Conservation (phyloP, 1,139 yeast genomes). For the Sugiyamaella japonica region DNA sequence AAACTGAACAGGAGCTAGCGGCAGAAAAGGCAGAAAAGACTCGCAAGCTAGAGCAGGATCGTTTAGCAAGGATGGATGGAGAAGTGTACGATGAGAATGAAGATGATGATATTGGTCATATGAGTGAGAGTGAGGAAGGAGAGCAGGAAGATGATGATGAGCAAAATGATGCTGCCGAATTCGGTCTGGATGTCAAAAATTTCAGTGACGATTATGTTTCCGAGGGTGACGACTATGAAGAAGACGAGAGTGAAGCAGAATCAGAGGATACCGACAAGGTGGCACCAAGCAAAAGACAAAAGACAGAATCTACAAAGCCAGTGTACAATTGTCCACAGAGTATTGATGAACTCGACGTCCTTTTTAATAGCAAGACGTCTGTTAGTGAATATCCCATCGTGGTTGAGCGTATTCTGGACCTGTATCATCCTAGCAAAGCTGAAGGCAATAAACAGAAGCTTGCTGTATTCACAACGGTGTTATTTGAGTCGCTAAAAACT, state of each 20-base stretch:
- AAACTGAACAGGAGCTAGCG: conserved; percentile 81
- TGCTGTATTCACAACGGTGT: conserved; percentile 60
- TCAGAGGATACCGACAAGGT: conserved; percentile 37
- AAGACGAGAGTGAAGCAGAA: conserved; percentile 28
- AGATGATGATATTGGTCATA: conserved; percentile 23
- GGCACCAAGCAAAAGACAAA: conserved; percentile 3
- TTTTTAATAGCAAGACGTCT: conserved; percentile 43
- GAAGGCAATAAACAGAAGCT: conserved; percentile 79
- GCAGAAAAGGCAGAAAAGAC: conserved; percentile 66
- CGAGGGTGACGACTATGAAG: conserved; percentile 36
- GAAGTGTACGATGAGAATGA: conserved; percentile 39
- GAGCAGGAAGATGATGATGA: conserved; percentile 29
- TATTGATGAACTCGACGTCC: conserved; percentile 50
- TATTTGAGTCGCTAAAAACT: conserved; percentile 45
- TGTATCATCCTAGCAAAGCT: conserved; percentile 74
- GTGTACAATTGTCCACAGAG: conserved; percentile 54
- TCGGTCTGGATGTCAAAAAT: conserved; percentile 24
- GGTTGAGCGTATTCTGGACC: conserved; percentile 56
- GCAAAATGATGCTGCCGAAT: conserved; percentile 30
- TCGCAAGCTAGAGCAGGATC: conserved; percentile 70
- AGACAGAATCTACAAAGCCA: background rate
- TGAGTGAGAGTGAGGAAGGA: conserved; percentile 40
- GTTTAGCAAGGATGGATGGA: conserved; percentile 85
- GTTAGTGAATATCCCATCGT: conserved; percentile 49
- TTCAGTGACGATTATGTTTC: conserved; percentile 22